Conservation (phyloP, 1,284 basidiomycete genomes). For the Fomitopsis palustris region DNA sequence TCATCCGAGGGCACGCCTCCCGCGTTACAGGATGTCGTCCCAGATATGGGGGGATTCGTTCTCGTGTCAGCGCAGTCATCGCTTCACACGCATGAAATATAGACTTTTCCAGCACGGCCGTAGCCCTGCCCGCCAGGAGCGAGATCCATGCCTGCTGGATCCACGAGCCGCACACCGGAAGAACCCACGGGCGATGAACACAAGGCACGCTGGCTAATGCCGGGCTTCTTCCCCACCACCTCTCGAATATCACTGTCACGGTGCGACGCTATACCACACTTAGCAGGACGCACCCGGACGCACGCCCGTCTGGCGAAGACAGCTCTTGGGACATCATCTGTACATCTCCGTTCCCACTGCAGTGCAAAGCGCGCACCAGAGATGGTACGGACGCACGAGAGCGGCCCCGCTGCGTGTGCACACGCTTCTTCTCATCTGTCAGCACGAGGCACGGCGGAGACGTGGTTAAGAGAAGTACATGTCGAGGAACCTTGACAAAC, state of each 20-base stretch:
- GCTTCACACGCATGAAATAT: slow-evolving; percentile 3
- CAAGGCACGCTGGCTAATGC: slow-evolving; percentile 6
- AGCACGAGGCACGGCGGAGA: slow-evolving; percentile 4
- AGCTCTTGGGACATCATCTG: background rate
- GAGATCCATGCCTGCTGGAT: slow-evolving; percentile 5
- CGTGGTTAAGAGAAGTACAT: background rate
- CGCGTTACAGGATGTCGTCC: background rate
- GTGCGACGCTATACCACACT: background rate
- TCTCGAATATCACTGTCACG: slow-evolving; percentile 3
- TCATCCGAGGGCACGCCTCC: slow-evolving; percentile 1
- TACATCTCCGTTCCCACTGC: background rate
- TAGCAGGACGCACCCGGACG: background rate
- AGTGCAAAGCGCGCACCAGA: background rate
- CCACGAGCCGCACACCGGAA: slow-evolving; percentile 3
- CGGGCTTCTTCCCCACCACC: background rate
- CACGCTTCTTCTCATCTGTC: slow-evolving; percentile 2
- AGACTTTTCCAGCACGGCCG: slow-evolving; percentile 1
- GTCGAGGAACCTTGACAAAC: slow-evolving; percentile 3
- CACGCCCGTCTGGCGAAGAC: background rate
- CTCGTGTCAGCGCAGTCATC: background rate
- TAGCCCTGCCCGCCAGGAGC: background rate
- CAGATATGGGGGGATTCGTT: background rate
- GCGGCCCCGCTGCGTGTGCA: background rate
- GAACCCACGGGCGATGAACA: background rate
- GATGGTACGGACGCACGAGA: background rate